A percentile compares a stretch with the other conserved stretches of the same genome.
These are phyloP conservation scores for Madurella fahalii DNA, from an alignment of 2,329 filamentous ascomycete genomes.

Conservation along the genomic window DNA sequence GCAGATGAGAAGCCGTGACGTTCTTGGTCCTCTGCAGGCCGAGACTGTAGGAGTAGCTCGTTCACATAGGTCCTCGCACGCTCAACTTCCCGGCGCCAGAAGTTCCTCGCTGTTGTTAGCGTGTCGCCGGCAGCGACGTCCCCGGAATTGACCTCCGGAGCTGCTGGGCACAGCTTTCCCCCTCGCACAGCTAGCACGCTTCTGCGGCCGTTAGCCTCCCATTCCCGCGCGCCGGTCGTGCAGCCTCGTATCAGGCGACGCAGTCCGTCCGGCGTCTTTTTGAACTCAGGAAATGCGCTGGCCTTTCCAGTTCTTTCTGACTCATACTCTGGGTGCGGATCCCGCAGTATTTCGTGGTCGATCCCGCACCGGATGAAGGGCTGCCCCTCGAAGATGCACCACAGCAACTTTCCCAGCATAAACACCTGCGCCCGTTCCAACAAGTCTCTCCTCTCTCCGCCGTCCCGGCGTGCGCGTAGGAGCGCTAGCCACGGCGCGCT, in stretches of 20 bases:
- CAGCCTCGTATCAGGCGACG: conserved; percentile 17
- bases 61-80: conserved; percentile 9
- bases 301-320: not conserved
- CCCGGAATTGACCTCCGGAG: not conserved
- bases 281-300: conserved; percentile 21
- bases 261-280: conserved; percentile 11
- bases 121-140: not conserved
- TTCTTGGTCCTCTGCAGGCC: too few species aligned
- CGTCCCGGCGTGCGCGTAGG: not conserved
- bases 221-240: conserved; percentile 24
- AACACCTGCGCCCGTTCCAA: conserved; percentile 25
- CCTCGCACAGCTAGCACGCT: conserved; percentile 10
- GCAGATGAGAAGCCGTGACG: too few species aligned
- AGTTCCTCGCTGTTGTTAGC: conserved; percentile 7
- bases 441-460: not conserved
- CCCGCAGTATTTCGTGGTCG: conserved; percentile 21
- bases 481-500: conserved; percentile 24
- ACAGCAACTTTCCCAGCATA: conserved; percentile 28
- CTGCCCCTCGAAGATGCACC: conserved; percentile 27
- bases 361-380: conserved; percentile 21
- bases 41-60: not conserved
- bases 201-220: conserved; percentile 7
- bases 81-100: conserved; percentile 16
- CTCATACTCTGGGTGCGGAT: conserved; percentile 5
- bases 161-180: conserved; percentile 17